Conservation (phyloP, 176 grass and related monocot genomes). For the Tillandsia leiboldiana region DNA sequence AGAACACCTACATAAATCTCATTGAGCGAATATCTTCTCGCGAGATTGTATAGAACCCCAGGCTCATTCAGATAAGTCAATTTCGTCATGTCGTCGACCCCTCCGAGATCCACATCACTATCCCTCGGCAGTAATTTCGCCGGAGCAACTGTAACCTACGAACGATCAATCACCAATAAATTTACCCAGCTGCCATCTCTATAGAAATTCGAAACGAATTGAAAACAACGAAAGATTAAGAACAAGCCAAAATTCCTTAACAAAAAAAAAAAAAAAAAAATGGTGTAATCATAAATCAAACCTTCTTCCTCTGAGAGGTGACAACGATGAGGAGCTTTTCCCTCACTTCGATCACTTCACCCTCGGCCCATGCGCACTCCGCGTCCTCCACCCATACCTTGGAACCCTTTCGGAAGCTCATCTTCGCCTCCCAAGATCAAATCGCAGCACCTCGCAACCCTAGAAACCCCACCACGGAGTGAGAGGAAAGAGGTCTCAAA, state of each 20-base stretch:
- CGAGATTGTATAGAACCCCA: slow-evolving; percentile 89
- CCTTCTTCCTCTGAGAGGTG: slow-evolving; percentile 67
- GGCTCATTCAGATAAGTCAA: slow-evolving; percentile 94
- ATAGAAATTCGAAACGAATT: background rate
- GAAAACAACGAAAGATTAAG: background rate
- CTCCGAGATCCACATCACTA: slow-evolving; percentile 81
- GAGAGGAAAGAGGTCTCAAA: slow-evolving; percentile 2
- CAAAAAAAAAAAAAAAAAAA: background rate
- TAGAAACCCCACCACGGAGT: background rate
- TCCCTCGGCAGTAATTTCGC: slow-evolving; percentile 79
- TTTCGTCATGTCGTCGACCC: slow-evolving; percentile 98
- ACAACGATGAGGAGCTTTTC: slow-evolving; percentile 42
- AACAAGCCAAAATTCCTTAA: background rate
- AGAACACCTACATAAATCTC: slow-evolving; percentile 78
- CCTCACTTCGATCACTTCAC: slow-evolving; percentile 57
- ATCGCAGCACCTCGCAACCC: slow-evolving; percentile 7
- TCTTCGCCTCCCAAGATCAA: slow-evolving; percentile 18
- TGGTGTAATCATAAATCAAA: slow-evolving; percentile 21
- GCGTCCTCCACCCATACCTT: slow-evolving; percentile 95
- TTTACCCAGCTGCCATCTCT: too few relatives aligned
- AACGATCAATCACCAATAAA: slow-evolving; percentile 2
- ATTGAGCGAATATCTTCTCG: slow-evolving; percentile 88
- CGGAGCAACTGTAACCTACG: slow-evolving; percentile 44
- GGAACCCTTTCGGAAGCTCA: slow-evolving; percentile 87
- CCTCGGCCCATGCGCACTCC: slow-evolving; percentile 80